Evolutionary conservation across 2,329 filamentous ascomycete genomes (phyloP), one percentile per base, ranked within the genome.

Genomic region (Diaporthe sp.): DNA sequence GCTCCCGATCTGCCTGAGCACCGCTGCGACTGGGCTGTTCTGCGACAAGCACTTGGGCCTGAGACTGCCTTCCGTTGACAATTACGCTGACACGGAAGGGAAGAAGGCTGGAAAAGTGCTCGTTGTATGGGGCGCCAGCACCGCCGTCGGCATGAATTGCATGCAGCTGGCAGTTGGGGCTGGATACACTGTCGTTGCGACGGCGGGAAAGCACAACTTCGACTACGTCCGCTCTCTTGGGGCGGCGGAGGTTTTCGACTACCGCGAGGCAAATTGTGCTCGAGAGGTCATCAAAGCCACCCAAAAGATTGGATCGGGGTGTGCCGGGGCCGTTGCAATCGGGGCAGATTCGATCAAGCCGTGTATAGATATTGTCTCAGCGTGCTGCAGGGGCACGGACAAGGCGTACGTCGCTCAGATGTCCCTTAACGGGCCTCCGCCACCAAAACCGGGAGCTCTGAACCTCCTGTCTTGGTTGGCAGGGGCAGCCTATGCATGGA

Each of bases 141-240:
- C 85, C 3, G 83, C 81, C 58, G 86, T 88, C 1, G 87, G 88
- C 4, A 83, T 82, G 77, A 85, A 84, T 71, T 86, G 85, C 4
- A 85, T 88, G 42, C 87, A 89, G 76, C 83, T 89, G 0, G 84
- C 85, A 19, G 80, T 81, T 1, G 84, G 84, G 1, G 82, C 85
- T 8, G 87, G 87, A 5, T 87, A 86, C 75, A 80, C 85, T 17
- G 86, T 89, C 5, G 74, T 86, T 28, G 80, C 85, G 5, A 87
- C 85, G 0, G 80, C 82, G 0, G 85, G 84, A 1, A 80, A 81
- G 5, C 82, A 80, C 58, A 88, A 89, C 77, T 85, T 85, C 67
- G 82, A 82, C 6, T 82, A 83, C 75, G 78, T 85, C 17, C 81
- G 82, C 73, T 77, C 78, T 2, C 81, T 89, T 0, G 87, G 88